Percentiles rank a stretch among this genome's conserved stretches.
Evolutionary conservation across 2,329 filamentous ascomycete genomes (phyloP).

Genomic region (Scedosporium boydii): DNA sequence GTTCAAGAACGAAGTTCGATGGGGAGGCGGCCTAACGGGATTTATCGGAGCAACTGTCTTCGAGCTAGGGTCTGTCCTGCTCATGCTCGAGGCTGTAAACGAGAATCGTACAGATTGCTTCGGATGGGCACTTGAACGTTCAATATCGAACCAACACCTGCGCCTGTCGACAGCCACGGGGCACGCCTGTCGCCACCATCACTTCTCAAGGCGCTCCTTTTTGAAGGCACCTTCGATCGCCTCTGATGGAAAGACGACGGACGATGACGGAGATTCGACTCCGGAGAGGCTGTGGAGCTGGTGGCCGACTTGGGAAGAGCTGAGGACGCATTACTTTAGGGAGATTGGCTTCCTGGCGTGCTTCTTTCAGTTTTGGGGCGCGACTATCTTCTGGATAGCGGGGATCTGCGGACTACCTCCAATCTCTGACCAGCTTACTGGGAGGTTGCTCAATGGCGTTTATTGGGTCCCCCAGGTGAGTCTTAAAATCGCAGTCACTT

Average conservation of each 20-base stretch:
- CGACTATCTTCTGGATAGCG: conserved; percentile 55
- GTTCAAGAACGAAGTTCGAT: conserved; percentile 42
- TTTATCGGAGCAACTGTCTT: conserved; percentile 62
- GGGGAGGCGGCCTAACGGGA: conserved; percentile 51
- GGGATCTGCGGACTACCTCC: conserved; percentile 51
- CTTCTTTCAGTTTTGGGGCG: conserved; percentile 43
- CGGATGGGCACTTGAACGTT: conserved; percentile 55
- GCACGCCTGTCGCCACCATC: conserved; percentile 17
- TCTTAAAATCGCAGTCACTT: not conserved
- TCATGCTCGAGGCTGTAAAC: conserved; percentile 61
- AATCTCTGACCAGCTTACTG: conserved; percentile 39
- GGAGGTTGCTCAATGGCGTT: conserved; percentile 37
- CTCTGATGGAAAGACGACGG: not conserved
- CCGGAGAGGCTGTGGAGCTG: conserved; percentile 39
- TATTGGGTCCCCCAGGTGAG: conserved; percentile 46
- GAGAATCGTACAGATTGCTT: conserved; percentile 56
- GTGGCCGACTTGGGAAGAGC: conserved; percentile 47
- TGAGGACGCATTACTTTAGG: conserved; percentile 49
- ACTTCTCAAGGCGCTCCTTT: conserved; percentile 15
- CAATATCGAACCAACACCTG: conserved; percentile 19
- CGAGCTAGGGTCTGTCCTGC: conserved; percentile 50
- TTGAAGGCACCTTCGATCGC: conserved; percentile 5
- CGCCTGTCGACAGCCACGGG: conserved; percentile 9
- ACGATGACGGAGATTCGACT: not conserved
- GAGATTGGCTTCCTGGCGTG: conserved; percentile 56